Base-by-base conservation (phyloP, 129 eudicot species). In the Silybum marianum region DNA sequence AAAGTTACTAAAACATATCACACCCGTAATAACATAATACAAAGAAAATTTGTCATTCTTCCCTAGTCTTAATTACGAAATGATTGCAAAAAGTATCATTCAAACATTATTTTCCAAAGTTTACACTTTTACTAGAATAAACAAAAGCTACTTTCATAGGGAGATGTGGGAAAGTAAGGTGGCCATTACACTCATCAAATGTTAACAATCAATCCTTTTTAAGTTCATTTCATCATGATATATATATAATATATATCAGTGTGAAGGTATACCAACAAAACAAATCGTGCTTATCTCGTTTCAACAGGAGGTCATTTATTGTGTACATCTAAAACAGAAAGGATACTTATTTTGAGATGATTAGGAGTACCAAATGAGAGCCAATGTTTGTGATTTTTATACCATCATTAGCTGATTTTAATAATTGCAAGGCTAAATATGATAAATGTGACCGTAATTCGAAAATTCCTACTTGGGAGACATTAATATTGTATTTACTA, bases 81-180 rank as follows among this genome's bases (percentile, higher is more conserved):
- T 44, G 7, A 69, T 28, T 69, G 69, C 23, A 32, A 62, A 30
- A 75, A 0, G 11, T 36, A 32, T 18, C 48, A 44, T 24, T 23
- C 22, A 24, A 73, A 73, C 21, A 23, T 7, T 42, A 21, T 23
- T 9, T 42, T 44, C 42, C 62, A 34, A 58, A 23, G 60, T 72
- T 80, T 58, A 72, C 65, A 46, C 84, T 51, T 72, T 80, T 39
- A 38, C 73, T 22, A 62, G 67, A 80, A 72, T 28, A 80, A 80
- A 40, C 30, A 72, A 81, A 67, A 30, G 68, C 39, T 22, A 74
- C 69, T 81, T 81, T 67, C 22, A 30, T 74, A 28, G 28, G 73
- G 58, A 81, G 69, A 74, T n/a, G 39, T 34, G 36, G 54, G 51
- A 60, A 54, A 58, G 75, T 46, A 54, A 54, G 63, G 63, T 44